Evolutionary conservation across 2,329 filamentous ascomycete species (phyloP).

Genomic region (Daldinia sp.): DNA sequence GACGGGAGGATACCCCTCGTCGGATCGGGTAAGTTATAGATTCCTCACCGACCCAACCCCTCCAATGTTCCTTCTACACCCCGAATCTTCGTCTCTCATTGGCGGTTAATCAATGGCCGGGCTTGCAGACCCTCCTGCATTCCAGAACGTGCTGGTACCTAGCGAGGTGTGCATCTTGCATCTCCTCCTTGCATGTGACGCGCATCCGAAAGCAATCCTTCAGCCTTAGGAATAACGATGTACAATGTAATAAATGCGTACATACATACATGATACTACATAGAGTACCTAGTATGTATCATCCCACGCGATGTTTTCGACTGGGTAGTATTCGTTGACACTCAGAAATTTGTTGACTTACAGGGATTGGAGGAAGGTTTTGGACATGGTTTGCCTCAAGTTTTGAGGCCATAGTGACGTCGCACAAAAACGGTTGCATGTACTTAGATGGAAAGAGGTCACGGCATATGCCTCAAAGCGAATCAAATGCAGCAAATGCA

Average conservation of each 20-base stretch:
- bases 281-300: not conserved
- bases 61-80: not conserved
- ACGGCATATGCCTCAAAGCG: not conserved
- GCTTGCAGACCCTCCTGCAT: slow-evolving; percentile 27
- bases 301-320: slow-evolving; percentile 1
- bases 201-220: slow-evolving; percentile 30
- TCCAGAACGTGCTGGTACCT: slow-evolving; percentile 41
- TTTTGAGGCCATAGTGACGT: slow-evolving; percentile 37
- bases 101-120: slow-evolving; percentile 3
- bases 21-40: slow-evolving; percentile 8
- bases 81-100: slow-evolving; percentile 7
- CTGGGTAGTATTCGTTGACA: slow-evolving; percentile 1
- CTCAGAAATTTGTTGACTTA: not conserved
- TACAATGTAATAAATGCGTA: slow-evolving; percentile 14
- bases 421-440: slow-evolving; percentile 5
- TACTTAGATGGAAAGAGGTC: not conserved
- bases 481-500: not conserved
- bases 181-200: slow-evolving; percentile 38
- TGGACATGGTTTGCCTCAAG: not conserved
- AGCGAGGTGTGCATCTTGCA: slow-evolving; percentile 15
- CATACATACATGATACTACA: slow-evolving; percentile 15
- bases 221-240: slow-evolving; percentile 30
- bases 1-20: slow-evolving; percentile 14
- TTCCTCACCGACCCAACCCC: not conserved
- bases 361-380: not conserved